Evolutionary conservation across 345 rosid species (phyloP).

Genomic region (Pistacia vera): DNA sequence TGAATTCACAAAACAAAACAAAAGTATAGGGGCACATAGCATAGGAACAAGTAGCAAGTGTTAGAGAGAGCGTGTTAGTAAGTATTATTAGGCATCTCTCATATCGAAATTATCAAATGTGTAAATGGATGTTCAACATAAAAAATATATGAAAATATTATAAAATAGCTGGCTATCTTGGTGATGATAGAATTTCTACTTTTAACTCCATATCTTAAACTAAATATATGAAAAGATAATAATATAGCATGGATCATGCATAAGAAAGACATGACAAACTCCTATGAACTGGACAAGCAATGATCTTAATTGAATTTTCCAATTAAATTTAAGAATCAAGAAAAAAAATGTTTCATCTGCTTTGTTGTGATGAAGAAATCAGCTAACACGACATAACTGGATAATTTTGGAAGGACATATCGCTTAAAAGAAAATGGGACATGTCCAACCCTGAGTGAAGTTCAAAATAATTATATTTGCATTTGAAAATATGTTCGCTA

Average conservation of each 20-base stretch:
- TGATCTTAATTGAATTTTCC: background rate
- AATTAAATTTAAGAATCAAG: background rate
- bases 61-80: too few species aligned
- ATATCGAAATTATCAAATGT: too few species aligned
- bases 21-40: too few species aligned
- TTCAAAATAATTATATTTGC: background rate
- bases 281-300: background rate
- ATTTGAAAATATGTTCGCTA: background rate
- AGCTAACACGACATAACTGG: background rate
- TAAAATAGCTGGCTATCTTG: too few species aligned
- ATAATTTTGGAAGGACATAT: background rate
- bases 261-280: background rate
- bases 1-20: too few species aligned
- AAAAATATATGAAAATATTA: too few species aligned
- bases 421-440: conserved; percentile 2
- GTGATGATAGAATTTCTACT: too few species aligned
- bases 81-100: too few species aligned
- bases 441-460: background rate
- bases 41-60: too few species aligned
- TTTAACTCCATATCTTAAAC: background rate
- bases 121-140: too few species aligned
- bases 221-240: background rate
- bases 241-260: background rate
- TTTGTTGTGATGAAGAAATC: background rate
- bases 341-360: background rate